These are phyloP conservation scores for Pseudocercospora pini-densiflorae DNA, from an alignment of 2,329 filamentous ascomycete species.

Conservation along the genomic window DNA sequence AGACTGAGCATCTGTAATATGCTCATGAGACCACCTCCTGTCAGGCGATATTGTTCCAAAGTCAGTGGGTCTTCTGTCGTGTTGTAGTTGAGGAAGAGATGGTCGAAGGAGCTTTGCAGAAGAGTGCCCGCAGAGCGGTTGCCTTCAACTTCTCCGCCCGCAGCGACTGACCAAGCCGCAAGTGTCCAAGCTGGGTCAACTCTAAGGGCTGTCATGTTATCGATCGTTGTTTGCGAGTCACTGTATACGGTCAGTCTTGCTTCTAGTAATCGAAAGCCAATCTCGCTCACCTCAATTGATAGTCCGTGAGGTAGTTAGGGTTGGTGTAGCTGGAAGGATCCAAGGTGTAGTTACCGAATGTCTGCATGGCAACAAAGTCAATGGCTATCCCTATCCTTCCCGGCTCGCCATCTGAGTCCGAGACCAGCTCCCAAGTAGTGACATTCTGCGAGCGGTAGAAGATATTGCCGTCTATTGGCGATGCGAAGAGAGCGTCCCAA, in stretches of 20 bases:
- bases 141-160: constrained; percentile 11
- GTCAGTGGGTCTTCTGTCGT: background rate
- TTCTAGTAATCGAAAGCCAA: background rate
- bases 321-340: constrained; percentile 31
- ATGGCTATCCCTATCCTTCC: constrained; percentile 1
- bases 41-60: background rate
- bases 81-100: background rate
- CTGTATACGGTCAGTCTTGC: background rate
- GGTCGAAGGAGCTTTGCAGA: background rate
- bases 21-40: constrained; percentile 17
- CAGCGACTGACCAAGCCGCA: constrained; percentile 34
- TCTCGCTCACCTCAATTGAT: background rate
- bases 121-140: constrained; percentile 13
- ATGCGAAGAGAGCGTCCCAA: constrained; percentile 24
- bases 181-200: constrained; percentile 18
- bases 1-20: constrained; percentile 29
- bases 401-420: background rate
- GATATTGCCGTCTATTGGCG: background rate
- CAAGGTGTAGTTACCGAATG: constrained; percentile 34
- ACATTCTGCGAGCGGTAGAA: constrained; percentile 19
- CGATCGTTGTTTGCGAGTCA: background rate
- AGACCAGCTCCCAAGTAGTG: constrained; percentile 22
- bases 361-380: constrained; percentile 25
- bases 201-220: background rate
- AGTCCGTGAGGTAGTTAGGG: constrained; percentile 10